Conservation (phyloP, 495 filamentous ascomycete species). For the Sporormia fimetaria region DNA sequence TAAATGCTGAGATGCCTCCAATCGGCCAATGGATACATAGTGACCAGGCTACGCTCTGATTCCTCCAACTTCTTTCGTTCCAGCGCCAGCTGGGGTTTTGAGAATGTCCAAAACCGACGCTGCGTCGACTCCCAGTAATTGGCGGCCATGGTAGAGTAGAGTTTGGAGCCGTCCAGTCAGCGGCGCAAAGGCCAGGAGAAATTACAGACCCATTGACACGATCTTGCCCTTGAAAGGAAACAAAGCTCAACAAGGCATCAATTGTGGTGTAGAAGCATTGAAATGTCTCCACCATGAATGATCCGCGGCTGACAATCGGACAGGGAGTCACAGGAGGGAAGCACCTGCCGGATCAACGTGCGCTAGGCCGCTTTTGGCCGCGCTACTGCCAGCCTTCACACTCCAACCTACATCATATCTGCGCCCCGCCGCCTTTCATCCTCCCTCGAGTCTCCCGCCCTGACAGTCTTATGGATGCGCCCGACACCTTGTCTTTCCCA, state of each 20-base stretch:
- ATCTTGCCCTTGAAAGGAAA: too few relatives aligned
- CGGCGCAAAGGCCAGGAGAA: too few relatives aligned
- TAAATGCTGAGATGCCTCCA: slow-evolving; percentile 77
- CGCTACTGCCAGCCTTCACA: not conserved
- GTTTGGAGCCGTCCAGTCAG: too few relatives aligned
- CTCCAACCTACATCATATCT: slow-evolving; percentile 3
- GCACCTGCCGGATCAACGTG: too few relatives aligned
- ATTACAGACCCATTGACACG: too few relatives aligned
- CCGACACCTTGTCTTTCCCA: too few relatives aligned
- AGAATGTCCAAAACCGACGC: slow-evolving; percentile 78
- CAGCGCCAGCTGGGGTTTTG: slow-evolving; percentile 61
- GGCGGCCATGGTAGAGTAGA: slow-evolving; percentile 84
- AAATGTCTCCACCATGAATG: too few relatives aligned
- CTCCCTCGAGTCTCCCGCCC: not conserved
- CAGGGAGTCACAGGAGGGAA: too few relatives aligned
- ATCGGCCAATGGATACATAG: slow-evolving; percentile 72
- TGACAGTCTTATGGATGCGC: too few relatives aligned
- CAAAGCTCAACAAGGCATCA: too few relatives aligned
- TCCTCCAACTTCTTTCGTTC: slow-evolving; percentile 63
- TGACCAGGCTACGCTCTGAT: slow-evolving; percentile 55
- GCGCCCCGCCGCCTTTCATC: slow-evolving; percentile 11
- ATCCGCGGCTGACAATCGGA: too few relatives aligned
- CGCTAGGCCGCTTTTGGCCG: slow-evolving; percentile 1
- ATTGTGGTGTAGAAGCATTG: too few relatives aligned
- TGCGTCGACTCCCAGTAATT: slow-evolving; percentile 97